A percentile compares a stretch with the other conserved stretches of the same genome.
Conservation (phyloP, 306 rosid species). For the Citrullus mucosospermus region DNA sequence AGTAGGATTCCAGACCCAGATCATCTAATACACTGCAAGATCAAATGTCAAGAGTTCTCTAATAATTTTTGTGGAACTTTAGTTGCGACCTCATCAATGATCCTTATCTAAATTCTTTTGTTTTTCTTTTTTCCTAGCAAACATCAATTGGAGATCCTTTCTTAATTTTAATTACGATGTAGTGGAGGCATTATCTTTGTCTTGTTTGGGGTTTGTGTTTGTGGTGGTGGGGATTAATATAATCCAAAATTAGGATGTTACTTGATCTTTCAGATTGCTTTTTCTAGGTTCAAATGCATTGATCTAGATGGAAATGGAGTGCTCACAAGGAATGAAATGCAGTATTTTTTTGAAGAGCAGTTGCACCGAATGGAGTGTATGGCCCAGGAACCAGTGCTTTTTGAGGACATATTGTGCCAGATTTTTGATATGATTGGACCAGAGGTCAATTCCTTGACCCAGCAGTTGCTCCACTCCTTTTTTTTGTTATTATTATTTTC, state of each 20-base stretch:
- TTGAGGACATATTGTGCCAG: constrained; percentile 95
- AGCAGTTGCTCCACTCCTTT: not conserved
- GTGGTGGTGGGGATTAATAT: not conserved
- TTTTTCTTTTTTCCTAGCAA: not conserved
- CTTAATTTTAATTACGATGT: not conserved
- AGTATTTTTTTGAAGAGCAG: constrained; percentile 94
- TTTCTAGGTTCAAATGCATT: constrained; percentile 83
- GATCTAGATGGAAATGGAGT: constrained; percentile 95
- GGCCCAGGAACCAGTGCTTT: constrained; percentile 98
- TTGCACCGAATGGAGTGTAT: constrained; percentile 95
- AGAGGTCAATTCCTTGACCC: constrained; percentile 40
- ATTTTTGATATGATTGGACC: constrained; percentile 90
- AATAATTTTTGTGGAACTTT: not conserved
- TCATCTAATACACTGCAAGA: not conserved
- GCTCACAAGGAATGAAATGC: constrained; percentile 78
- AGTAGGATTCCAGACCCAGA: not conserved
- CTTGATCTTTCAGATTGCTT: constrained; percentile 1
- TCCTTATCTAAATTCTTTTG: not conserved
- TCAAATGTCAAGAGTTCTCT: not conserved
- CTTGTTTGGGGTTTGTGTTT: not conserved
- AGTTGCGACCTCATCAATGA: not conserved
- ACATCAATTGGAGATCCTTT: not conserved
- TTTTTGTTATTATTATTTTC: not conserved
- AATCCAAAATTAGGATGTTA: not conserved
- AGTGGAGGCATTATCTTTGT: not conserved